Percentiles rank a stretch among this genome's conserved stretches.
phyloP scores from a whole-genome alignment of 1,284 basidiomycete genomes.

The Coniferiporia weirii region DNA sequence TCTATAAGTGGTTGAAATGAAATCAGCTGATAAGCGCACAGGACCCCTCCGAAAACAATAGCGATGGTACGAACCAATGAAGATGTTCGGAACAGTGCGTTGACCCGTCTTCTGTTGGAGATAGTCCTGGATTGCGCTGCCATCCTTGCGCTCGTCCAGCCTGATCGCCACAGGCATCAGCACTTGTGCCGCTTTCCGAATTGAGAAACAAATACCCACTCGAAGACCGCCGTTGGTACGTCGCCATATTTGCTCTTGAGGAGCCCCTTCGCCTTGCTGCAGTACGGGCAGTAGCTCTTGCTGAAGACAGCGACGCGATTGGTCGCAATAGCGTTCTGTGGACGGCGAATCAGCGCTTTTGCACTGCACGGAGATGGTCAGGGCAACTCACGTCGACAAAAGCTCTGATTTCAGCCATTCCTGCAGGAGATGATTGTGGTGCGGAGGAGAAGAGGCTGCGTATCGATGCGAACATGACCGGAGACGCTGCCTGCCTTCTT shows the following conservation, averaged over 20 bases:
- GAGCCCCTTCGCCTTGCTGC: slow-evolving; percentile 23
- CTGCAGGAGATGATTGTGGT: background rate
- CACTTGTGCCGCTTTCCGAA: background rate
- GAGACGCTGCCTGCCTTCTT: slow-evolving; percentile 1
- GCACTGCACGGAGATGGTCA: background rate
- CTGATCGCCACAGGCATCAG: slow-evolving; percentile 14
- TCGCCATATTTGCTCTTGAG: slow-evolving; percentile 17
- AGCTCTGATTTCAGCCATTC: background rate
- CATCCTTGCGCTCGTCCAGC: slow-evolving; percentile 26
- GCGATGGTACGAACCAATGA: slow-evolving; percentile 24
- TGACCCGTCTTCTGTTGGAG: slow-evolving; percentile 27
- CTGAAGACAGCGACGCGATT: slow-evolving; percentile 29
- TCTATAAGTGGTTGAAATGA: background rate
- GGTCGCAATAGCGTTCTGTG: slow-evolving; percentile 22
- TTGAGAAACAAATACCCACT: slow-evolving; percentile 23
- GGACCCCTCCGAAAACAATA: background rate
- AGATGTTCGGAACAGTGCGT: slow-evolving; percentile 31
- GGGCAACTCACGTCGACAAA: background rate
- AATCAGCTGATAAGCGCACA: background rate
- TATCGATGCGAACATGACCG: slow-evolving; percentile 1
- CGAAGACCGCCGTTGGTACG: slow-evolving; percentile 22
- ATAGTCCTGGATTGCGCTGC: slow-evolving; percentile 28
- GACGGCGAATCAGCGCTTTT: background rate
- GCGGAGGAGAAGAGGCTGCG: background rate
- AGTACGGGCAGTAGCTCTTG: slow-evolving; percentile 30